Evolutionary conservation across 371 early-diverging fungal species (phyloP), one percentile per base, ranked within the genome.

Genomic region (Zopfochytrium polystomum): DNA sequence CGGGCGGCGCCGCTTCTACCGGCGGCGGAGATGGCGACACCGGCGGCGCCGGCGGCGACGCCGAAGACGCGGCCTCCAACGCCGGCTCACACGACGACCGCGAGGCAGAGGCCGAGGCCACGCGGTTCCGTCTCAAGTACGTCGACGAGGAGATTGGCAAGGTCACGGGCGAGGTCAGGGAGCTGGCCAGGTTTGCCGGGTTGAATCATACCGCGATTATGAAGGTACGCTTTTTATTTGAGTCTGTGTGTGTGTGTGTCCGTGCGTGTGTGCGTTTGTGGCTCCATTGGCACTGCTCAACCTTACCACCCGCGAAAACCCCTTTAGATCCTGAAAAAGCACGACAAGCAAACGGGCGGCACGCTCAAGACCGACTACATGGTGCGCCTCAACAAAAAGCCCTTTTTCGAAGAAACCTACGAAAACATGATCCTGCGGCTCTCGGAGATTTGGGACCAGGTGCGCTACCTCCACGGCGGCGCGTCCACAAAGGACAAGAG

Each of bases 151-250:
- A 88, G 46, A 85, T 93, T 60, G 85, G 88, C 55, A 74, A 78
- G 35, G 62, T 92, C 50, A 88, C 90, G n/a, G 83, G 83, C 58
- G 93, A 95, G 64, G 86, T 93, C 60, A 90, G 88, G 64, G 87
- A 87, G 55, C 81, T 94, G 55, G 84, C 93, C 11, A 86, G 85
- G 67, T 92, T 84, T 65, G 86, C 92, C 5, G 82, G 91, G 23
- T 79, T 93, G 61, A 95, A 93, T 71, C 89, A 90, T 60, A 88
- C 91, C 4, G 95, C 90, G 18, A 90, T 94, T 57, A 78, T 90
- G 55, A 93, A 91, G 60, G 54, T 55, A 1, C 2, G 49, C 1
- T n/a, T 34, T 33, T 25, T 25, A 30, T 51, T 20, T 18, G 18
- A 52, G 60, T 86, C 87, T 54, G 81, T n/a, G n/a, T n/a, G n/a